These are phyloP conservation scores for Aspergillus uvarum DNA, from an alignment of 2,329 filamentous ascomycete genomes.

Conservation along the genomic window DNA sequence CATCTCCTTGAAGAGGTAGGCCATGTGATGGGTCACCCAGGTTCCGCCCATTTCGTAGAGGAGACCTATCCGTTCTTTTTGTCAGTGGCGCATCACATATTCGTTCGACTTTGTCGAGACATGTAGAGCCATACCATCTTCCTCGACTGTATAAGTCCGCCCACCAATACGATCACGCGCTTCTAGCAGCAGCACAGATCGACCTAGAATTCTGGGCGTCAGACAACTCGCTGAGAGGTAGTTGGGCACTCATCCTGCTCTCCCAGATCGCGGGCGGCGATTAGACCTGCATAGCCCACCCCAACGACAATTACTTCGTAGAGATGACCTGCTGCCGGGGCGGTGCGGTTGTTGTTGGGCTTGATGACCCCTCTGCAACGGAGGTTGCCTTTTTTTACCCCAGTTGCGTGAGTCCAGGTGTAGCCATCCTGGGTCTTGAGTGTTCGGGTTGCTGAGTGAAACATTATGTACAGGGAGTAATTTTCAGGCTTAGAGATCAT, in stretches of 20 bases:
- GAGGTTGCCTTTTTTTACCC: background rate
- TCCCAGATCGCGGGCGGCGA: constrained; percentile 29
- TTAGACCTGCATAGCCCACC: constrained; percentile 33
- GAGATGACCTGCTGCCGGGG: background rate
- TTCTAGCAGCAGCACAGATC: constrained; percentile 42
- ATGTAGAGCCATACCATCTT: background rate
- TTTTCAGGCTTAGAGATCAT: no score
- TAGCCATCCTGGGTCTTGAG: constrained; percentile 2
- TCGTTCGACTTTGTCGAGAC: background rate
- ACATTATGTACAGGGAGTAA: background rate
- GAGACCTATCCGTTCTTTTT: background rate
- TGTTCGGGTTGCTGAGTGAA: background rate
- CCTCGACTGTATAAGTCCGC: constrained; percentile 20
- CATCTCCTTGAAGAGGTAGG: constrained; percentile 8
- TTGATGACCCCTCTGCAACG: constrained; percentile 6
- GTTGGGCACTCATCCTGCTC: constrained; percentile 11
- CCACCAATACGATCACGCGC: constrained; percentile 52
- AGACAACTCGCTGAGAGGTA: no score
- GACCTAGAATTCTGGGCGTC: background rate
- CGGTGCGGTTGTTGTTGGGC: constrained; percentile 1
- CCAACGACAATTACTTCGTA: constrained; percentile 32
- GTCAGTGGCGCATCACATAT: background rate
- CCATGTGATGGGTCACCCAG: constrained; percentile 11
- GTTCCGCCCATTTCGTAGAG: constrained; percentile 11
- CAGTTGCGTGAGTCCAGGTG: background rate